phyloP scores from a whole-genome alignment of 2,329 filamentous ascomycete species.

The Cercospora nicotianae region DNA sequence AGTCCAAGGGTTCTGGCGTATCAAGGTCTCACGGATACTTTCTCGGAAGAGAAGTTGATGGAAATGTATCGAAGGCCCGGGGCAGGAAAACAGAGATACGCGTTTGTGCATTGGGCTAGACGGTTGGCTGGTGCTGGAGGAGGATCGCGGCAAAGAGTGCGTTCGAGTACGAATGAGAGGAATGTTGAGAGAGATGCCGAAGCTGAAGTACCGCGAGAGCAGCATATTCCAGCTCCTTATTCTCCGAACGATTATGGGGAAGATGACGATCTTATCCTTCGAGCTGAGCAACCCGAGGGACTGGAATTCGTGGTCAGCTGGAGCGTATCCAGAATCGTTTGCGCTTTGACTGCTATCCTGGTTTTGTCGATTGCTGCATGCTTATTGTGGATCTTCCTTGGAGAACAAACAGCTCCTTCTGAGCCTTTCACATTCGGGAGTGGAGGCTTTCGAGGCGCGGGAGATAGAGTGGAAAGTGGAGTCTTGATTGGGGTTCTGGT shows the following conservation, averaged over 20 bases:
- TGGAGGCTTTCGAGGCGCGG: constrained; percentile 35
- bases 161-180: constrained; percentile 1
- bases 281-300: constrained; percentile 35
- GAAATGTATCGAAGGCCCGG: constrained; percentile 39
- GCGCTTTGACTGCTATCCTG: constrained; percentile 34
- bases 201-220: background rate
- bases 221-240: background rate
- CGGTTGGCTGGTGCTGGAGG: constrained; percentile 31
- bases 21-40: constrained; percentile 38
- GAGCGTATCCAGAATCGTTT: constrained; percentile 35
- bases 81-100: constrained; percentile 41
- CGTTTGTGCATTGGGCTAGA: constrained; percentile 48
- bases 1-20: constrained; percentile 35
- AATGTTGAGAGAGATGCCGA: constrained; percentile 2
- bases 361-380: constrained; percentile 34
- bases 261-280: constrained; percentile 11
- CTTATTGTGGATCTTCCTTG: constrained; percentile 42
- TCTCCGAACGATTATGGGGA: background rate
- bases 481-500: constrained; percentile 40
- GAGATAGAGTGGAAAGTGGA: constrained; percentile 39
- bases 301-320: constrained; percentile 42
- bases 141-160: constrained; percentile 21
- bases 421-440: constrained; percentile 15
- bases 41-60: constrained; percentile 44
- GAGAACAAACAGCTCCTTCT: constrained; percentile 27